Evolutionary conservation across 257 asterid genomes (phyloP), one percentile per base, ranked within the genome.

Genomic region (Nicotiana paniculata): DNA sequence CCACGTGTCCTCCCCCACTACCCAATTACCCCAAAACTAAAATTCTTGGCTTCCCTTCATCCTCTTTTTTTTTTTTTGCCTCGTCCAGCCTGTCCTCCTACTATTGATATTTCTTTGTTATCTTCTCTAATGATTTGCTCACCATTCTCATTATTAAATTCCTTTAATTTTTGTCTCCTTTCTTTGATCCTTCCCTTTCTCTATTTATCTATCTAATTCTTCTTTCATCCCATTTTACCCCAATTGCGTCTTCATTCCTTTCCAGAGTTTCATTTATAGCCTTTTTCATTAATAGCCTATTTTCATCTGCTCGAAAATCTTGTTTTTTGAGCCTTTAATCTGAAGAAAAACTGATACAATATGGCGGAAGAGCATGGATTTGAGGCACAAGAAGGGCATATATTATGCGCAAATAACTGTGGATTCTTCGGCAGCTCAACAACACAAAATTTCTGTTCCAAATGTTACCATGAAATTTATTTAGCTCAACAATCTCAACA

Each of bases 321-420:
- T 24, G 10, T 18, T 39, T 46, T 37, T 15, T 21, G 0, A 46
- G 1, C 1, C 24, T 32, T 57, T 4, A 30, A n/a, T 32, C 3
- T 15, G 10, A 65, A 79, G 61, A 15, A 24, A 59, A 76, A 33
- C 21, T 26, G 53, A 76, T 72, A 28, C 13, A 43, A 30, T 46
- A 95, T 95, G 97, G 97, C 97, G 79, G 98, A 95, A 82, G 97
- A 95, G 79, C 97, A 95, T 69, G 97, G 93, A 78, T 93, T 86
- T 59, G 93, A 90, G 77, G 87, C 97, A 6, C 86, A 91, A n/a
- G 97, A 92, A 77, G 96, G 96, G 85, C 97, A 89, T 88, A 92
- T 93, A 4, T 63, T 95, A 67, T 95, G 97, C 83, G 92, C 88
- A 18, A 95, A 95, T 30, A 92, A 93, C 33, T 95, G 98, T 89